Conservation (phyloP, 1,284 basidiomycete genomes). For the Cutaneotrichosporon cutaneum region DNA sequence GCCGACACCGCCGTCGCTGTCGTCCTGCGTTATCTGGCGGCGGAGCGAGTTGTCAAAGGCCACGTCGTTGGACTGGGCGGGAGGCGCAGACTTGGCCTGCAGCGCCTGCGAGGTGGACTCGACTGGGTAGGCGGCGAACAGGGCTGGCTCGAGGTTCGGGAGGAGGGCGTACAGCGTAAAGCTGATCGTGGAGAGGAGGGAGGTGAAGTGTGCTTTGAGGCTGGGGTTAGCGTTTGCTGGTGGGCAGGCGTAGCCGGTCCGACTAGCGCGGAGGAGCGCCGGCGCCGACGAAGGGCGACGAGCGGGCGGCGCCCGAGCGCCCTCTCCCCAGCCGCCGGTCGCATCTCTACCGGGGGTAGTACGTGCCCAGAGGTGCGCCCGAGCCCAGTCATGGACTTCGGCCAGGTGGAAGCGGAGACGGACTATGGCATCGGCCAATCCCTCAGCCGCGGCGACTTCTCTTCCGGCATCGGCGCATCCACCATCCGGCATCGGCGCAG, state of each 20-base stretch:
- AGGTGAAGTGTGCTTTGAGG: slow-evolving; percentile 50
- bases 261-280: background rate
- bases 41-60: background rate
- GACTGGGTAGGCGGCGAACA: slow-evolving; percentile 44
- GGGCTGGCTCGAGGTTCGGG: slow-evolving; percentile 47
- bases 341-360: too few relatives aligned
- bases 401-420: too few relatives aligned
- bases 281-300: too few relatives aligned
- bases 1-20: slow-evolving; percentile 7
- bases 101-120: slow-evolving; percentile 45
- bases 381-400: too few relatives aligned
- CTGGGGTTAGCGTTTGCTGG: slow-evolving; percentile 26
- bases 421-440: too few relatives aligned
- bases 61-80: background rate
- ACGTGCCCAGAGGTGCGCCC: too few relatives aligned
- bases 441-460: too few relatives aligned
- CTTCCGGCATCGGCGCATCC: too few relatives aligned
- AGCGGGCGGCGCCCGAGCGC: too few relatives aligned
- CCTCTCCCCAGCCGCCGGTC: too few relatives aligned
- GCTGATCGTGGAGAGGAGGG: slow-evolving; percentile 48
- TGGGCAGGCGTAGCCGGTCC: background rate
- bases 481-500: too few relatives aligned
- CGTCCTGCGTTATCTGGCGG: slow-evolving; percentile 7
- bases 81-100: slow-evolving; percentile 17
- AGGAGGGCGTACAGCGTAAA: slow-evolving; percentile 53